These are phyloP conservation scores for Mycena latifolia DNA, from an alignment of 768 basidiomycete genomes.

Conservation along the genomic window DNA sequence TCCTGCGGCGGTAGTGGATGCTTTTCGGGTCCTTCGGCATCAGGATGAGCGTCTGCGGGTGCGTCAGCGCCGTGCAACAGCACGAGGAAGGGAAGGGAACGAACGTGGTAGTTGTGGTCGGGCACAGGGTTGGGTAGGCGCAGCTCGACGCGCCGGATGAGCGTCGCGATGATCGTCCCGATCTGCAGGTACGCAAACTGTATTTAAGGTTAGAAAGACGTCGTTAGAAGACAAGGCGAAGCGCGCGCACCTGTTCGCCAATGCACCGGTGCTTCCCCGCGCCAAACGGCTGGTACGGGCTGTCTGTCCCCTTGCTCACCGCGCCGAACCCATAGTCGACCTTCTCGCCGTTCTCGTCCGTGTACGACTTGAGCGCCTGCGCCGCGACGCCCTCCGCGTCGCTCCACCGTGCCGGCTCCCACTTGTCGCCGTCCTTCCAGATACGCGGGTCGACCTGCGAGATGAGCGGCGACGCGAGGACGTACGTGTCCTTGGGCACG, in stretches of 20 bases:
- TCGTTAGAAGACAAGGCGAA: neutral
- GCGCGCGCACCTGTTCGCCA: slow-evolving; percentile 81
- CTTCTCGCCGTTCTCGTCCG: slow-evolving; percentile 85
- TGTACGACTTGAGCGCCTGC: slow-evolving; percentile 80
- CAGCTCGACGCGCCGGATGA: slow-evolving; percentile 84
- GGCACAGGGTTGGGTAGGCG: slow-evolving; percentile 78
- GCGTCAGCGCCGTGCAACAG: slow-evolving; percentile 5
- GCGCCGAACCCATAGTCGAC: slow-evolving; percentile 97
- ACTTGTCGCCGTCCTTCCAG: slow-evolving; percentile 80
- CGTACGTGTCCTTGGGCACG: slow-evolving; percentile 90
- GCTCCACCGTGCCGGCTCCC: slow-evolving; percentile 89
- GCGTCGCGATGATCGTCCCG: slow-evolving; percentile 81
- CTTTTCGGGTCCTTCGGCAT: slow-evolving; percentile 81
- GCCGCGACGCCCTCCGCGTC: slow-evolving; percentile 88
- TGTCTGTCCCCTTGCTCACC: slow-evolving; percentile 96
- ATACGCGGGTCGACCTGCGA: slow-evolving; percentile 87
- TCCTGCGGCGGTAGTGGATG: slow-evolving; percentile 76
- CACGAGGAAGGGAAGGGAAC: slow-evolving; percentile 43
- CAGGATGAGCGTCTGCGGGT: slow-evolving; percentile 89
- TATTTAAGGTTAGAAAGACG: slow-evolving; percentile 13
- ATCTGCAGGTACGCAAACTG: slow-evolving; percentile 97
- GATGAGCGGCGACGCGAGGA: slow-evolving; percentile 90
- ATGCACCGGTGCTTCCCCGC: slow-evolving; percentile 97
- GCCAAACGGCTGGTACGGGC: slow-evolving; percentile 97
- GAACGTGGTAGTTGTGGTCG: slow-evolving; percentile 89